Evolutionary conservation across 306 rosid species (phyloP), one percentile per base, ranked within the genome.

Genomic region (Trifolium repens): DNA sequence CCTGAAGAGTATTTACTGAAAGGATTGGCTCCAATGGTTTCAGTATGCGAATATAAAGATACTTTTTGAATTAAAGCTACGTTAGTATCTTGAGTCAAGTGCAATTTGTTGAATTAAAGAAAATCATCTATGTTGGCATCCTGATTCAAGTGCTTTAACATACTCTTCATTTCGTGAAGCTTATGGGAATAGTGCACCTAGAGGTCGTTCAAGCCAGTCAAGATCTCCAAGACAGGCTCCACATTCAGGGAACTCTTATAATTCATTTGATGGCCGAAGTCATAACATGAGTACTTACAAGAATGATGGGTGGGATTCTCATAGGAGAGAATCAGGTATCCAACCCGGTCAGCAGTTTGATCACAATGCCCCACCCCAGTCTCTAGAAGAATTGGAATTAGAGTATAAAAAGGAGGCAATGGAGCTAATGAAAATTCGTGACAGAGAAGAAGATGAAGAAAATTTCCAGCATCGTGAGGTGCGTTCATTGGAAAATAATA

Each of bases 381-480:
- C 92, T 59, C 84, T 96, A 79, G 99, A 96, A 80, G 97, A 92
- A 74, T 46, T 92, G 76, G 98, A 92, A 83, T 79, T 90, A 87
- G 96, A 89, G 83, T 89, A 86, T 85, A 89, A 89, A 86, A 85
- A 83, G 47, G 96, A 92, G 82, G 96, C 92, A 19, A 63, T 60
- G 58, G 98, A 90, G 91, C 91, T 96, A 60, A 90, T 69, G 78
- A 89, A 83, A 82, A 83, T 84, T 37, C 88, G 92, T 63, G 96
- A 96, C 84, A 89, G 88, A 75, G 99, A 92, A 85, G 99, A 90
- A 87, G 98, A 92, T 85, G 97, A 92, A 78, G 99, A 96, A 83
- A 92, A 89, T 78, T 84, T 84, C 75, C 90, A 80, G 88, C 97
- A 96, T 83, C 96, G 98, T 43, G 98, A 92, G 99, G 99, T 96